Percentiles rank a stretch among this genome's conserved stretches.
phyloP scores from a whole-genome alignment of 495 filamentous ascomycete species.

The Trichoderma reesei region DNA sequence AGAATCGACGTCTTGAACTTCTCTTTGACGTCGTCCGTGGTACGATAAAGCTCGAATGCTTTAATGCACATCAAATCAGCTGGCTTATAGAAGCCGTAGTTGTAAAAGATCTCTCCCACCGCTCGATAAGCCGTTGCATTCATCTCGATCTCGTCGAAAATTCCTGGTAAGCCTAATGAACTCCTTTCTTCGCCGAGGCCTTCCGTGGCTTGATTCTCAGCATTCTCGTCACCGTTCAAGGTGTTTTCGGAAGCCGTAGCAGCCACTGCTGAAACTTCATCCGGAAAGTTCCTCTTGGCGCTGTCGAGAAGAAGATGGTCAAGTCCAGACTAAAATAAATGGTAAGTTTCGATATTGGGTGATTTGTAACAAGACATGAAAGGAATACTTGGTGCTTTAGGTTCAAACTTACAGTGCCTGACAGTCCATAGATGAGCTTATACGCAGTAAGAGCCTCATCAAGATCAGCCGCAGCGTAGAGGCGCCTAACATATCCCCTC shows the following conservation, averaged over 20 bases:
- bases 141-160: conserved; percentile 10
- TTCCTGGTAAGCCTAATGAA: neutral
- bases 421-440: neutral
- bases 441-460: neutral
- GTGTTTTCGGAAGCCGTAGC: neutral
- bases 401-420: neutral
- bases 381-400: neutral
- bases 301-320: neutral
- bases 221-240: neutral
- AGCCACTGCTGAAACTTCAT: neutral
- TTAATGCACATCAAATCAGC: conserved; percentile 13
- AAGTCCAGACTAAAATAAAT: neutral
- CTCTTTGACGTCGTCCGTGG: neutral
- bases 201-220: neutral
- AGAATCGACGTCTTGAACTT: neutral
- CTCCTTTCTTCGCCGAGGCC: neutral
- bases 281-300: neutral
- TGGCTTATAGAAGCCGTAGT: neutral
- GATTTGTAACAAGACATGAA: neutral
- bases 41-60: neutral
- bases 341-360: neutral
- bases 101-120: conserved; percentile 2
- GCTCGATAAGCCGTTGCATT: conserved; percentile 3
- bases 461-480: neutral
- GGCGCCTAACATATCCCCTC: neutral